Evolutionary conservation across 345 rosid genomes (phyloP).

Genomic region (Passiflora organensis): DNA sequence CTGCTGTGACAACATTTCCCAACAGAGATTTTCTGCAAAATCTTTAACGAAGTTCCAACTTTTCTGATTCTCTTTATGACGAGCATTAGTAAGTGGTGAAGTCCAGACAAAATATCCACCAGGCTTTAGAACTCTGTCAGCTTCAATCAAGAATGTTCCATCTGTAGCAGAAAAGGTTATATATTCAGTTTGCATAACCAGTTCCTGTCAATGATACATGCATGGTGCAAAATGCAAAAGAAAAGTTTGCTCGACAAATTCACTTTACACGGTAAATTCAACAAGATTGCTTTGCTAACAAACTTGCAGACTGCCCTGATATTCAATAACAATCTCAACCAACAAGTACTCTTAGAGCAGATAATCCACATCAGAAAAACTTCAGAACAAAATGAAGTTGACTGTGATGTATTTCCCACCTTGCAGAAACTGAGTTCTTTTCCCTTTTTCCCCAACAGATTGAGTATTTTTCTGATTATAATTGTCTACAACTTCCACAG

Average conservation of each 20-base stretch:
- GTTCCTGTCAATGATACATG: not conserved
- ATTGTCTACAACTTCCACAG: no score
- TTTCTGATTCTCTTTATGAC: constrained; percentile 57
- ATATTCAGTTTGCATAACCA: not conserved
- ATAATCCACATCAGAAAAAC: no score
- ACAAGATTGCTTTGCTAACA: no score
- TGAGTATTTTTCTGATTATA: no score
- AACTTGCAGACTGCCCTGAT: no score
- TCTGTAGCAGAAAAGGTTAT: constrained; percentile 33
- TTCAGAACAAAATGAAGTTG: not conserved
- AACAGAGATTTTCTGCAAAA: constrained; percentile 76
- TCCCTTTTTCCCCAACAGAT: no score
- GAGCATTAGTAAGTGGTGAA: constrained; percentile 79
- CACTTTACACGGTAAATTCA: no score
- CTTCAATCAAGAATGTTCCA: constrained; percentile 76
- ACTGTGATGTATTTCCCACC: no score
- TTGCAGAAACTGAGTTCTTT: no score
- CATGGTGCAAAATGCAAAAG: not conserved
- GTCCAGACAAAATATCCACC: constrained; percentile 99
- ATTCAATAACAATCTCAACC: no score
- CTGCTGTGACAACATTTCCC: constrained; percentile 86
- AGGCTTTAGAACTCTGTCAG: constrained; percentile 87
- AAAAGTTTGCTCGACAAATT: no score
- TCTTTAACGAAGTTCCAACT: constrained; percentile 69
- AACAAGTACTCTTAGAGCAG: not conserved